phyloP scores from a whole-genome alignment of 345 rosid species.

The Heritiera littoralis region DNA sequence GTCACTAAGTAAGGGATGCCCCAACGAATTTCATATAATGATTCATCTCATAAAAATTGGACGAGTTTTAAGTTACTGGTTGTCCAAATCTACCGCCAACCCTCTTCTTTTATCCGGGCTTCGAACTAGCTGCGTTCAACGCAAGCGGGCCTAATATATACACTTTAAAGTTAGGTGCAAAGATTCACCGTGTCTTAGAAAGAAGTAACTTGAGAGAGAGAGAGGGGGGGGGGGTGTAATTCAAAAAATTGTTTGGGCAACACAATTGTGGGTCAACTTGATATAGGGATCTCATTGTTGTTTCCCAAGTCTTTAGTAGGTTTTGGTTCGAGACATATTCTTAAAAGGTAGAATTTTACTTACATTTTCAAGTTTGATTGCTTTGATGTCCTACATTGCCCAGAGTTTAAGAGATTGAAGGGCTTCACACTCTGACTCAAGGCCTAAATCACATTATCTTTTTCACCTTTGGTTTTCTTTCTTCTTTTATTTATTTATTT shows the following conservation, averaged over 20 bases:
- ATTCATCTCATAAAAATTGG: too few species aligned
- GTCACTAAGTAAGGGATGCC: too few species aligned
- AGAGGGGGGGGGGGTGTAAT: not conserved
- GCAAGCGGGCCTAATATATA: not conserved
- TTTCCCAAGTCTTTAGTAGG: not conserved
- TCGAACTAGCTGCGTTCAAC: too few species aligned
- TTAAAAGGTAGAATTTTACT: not conserved
- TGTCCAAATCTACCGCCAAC: too few species aligned
- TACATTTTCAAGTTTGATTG: not conserved
- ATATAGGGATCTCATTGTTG: not conserved
- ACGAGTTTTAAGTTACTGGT: too few species aligned
- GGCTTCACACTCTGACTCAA: not conserved
- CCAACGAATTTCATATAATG: too few species aligned
- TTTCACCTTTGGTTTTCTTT: not conserved
- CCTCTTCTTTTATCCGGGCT: too few species aligned
- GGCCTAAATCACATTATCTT: not conserved
- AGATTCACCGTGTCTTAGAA: not conserved
- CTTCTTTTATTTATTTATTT: too few species aligned
- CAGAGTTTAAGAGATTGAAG: not conserved
- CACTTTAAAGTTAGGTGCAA: not conserved
- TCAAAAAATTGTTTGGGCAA: not conserved
- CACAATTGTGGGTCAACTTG: not conserved
- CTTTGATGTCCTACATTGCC: not conserved
- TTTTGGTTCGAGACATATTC: not conserved
- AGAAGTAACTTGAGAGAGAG: not conserved